These are phyloP conservation scores for Orychophragmus violaceus DNA, from an alignment of 345 rosid species.

Conservation along the genomic window DNA sequence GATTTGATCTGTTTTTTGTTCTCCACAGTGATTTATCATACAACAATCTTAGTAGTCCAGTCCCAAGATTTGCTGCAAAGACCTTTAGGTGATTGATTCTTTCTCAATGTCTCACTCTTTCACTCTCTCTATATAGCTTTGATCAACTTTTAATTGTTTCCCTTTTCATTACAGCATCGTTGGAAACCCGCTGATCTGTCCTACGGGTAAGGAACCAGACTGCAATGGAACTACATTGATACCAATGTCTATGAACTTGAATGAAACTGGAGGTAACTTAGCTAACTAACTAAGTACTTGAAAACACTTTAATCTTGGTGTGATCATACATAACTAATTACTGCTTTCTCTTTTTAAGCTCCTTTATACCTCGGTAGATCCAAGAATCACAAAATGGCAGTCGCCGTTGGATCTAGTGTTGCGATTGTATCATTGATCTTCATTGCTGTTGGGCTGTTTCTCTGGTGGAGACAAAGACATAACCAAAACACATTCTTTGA, in stretches of 20 bases:
- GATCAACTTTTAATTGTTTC: neutral
- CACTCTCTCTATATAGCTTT: neutral
- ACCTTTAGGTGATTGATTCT: slow-evolving; percentile 64
- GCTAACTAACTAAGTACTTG: neutral
- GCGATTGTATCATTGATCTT: slow-evolving; percentile 56
- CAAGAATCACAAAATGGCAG: slow-evolving; percentile 62
- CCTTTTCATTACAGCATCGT: slow-evolving; percentile 51
- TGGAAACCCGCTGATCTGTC: slow-evolving; percentile 86
- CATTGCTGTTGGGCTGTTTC: slow-evolving; percentile 58
- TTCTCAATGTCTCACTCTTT: slow-evolving; percentile 6
- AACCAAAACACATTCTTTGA: slow-evolving; percentile 62
- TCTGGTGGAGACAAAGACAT: slow-evolving; percentile 85
- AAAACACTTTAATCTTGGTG: neutral
- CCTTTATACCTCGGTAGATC: slow-evolving; percentile 33
- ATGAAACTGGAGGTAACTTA: slow-evolving; percentile 55
- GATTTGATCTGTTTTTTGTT: slow-evolving; percentile 4
- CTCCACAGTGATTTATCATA: slow-evolving; percentile 74
- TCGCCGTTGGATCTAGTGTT: slow-evolving; percentile 69
- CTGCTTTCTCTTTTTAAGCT: slow-evolving; percentile 25
- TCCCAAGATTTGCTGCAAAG: slow-evolving; percentile 82
- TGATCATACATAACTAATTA: neutral
- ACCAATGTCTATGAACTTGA: slow-evolving; percentile 98
- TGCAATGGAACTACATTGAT: slow-evolving; percentile 74
- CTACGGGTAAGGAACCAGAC: slow-evolving; percentile 85
- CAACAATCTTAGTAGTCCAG: slow-evolving; percentile 88